Percentiles rank a stretch among this genome's conserved stretches.
phyloP scores from a whole-genome alignment of 208 protist species.

The Vickermania ingenoplastis region DNA sequence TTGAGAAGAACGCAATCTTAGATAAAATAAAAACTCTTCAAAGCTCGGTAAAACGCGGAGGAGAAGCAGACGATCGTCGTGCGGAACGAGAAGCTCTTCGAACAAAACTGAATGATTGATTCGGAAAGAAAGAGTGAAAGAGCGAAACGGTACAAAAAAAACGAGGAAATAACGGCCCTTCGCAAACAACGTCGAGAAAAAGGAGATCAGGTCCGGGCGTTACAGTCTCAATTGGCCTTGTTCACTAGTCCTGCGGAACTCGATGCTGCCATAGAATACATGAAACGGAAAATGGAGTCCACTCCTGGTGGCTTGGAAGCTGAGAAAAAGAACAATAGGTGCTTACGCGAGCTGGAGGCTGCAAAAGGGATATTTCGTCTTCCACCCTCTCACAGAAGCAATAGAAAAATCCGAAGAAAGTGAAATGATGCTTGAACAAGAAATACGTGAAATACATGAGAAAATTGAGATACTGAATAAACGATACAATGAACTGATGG shows the following conservation, averaged over 20 bases:
- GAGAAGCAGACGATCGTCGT: conserved; percentile 14
- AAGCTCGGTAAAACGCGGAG: conserved; percentile 23
- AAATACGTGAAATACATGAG: conserved; percentile 70
- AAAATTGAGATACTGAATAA: conserved; percentile 50
- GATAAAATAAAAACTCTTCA: conserved; percentile 59
- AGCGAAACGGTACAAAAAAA: conserved; percentile 39
- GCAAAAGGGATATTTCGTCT: conserved; percentile 55
- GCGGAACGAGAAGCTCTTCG: conserved; percentile 34
- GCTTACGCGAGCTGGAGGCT: conserved; percentile 50
- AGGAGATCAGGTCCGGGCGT: conserved; percentile 27
- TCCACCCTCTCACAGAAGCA: conserved; percentile 54
- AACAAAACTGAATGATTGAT: conserved; percentile 45
- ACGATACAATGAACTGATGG: conserved; percentile 41
- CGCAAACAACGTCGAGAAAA: conserved; percentile 44
- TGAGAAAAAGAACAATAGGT: conserved; percentile 40
- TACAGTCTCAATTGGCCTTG: conserved; percentile 49
- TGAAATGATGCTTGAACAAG: conserved; percentile 57
- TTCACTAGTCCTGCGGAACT: conserved; percentile 59
- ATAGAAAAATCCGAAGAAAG: conserved; percentile 50
- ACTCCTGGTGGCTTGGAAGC: conserved; percentile 48
- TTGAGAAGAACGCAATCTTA: conserved; percentile 32
- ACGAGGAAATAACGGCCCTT: conserved; percentile 46
- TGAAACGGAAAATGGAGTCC: conserved; percentile 75
- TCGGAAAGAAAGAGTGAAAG: conserved; percentile 28
- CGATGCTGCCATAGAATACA: conserved; percentile 49